Conservation (phyloP, 441 rosid species). For the Viola pubescens region DNA sequence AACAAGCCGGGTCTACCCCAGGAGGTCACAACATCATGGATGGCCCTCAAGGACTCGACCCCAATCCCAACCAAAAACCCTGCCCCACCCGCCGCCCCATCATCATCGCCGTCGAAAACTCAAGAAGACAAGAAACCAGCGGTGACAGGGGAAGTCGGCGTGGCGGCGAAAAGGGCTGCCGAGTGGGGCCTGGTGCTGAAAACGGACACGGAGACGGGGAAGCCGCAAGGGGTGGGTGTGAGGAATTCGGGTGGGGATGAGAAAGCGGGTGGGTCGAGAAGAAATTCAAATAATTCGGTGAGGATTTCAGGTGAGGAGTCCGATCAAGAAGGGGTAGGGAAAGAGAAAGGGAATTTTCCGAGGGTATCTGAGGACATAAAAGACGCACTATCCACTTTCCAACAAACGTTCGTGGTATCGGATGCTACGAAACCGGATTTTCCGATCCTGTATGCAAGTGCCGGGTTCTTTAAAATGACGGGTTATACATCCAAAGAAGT, state of each 20-base stretch:
- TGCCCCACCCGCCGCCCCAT: slow-evolving; percentile 12
- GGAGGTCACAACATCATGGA: slow-evolving; percentile 67
- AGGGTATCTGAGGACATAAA: slow-evolving; percentile 71
- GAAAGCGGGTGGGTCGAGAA: slow-evolving; percentile 35
- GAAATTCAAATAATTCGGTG: slow-evolving; percentile 58
- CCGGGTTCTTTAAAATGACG: slow-evolving; percentile 93
- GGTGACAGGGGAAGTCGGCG: slow-evolving; percentile 33
- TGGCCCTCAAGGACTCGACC: slow-evolving; percentile 62
- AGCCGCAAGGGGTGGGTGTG: slow-evolving; percentile 64
- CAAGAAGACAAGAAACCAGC: slow-evolving; percentile 13
- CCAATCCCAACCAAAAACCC: neutral
- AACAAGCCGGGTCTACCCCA: slow-evolving; percentile 32
- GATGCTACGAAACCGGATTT: slow-evolving; percentile 87
- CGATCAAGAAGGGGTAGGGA: slow-evolving; percentile 48
- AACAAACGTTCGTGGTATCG: slow-evolving; percentile 89
- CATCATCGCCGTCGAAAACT: slow-evolving; percentile 15
- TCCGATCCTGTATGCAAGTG: slow-evolving; percentile 93
- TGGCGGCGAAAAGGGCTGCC: slow-evolving; percentile 82
- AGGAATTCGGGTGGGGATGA: slow-evolving; percentile 78
- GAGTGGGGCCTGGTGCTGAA: slow-evolving; percentile 91
- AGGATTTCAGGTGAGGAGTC: slow-evolving; percentile 69
- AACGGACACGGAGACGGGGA: slow-evolving; percentile 80
- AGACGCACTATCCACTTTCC: slow-evolving; percentile 78
- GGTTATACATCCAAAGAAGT: slow-evolving; percentile 91
- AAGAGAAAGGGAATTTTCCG: slow-evolving; percentile 46